Base-by-base conservation (phyloP, 179 eudicot genomes). In the Silene noctiflora region DNA sequence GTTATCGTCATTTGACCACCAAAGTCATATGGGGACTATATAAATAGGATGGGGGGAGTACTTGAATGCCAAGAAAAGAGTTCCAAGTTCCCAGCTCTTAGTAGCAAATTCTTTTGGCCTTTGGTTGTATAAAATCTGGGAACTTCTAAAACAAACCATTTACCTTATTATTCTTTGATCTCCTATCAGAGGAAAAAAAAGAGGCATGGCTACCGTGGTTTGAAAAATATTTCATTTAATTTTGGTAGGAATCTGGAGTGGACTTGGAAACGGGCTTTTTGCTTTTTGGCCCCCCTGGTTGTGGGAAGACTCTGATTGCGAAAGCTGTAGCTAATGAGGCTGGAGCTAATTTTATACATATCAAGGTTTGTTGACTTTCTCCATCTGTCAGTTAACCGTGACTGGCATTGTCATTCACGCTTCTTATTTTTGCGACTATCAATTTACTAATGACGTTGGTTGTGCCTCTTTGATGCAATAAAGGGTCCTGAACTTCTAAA, bases 221-320 rank as follows among this genome's bases (percentile, higher is more conserved):
- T 35, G 13, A 59, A 12, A 25, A 42, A 55, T 66, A 35, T 22
- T 9, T 35, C 35, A 35, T 66, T 60, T 35, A 6, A 61, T 17
- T 75, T 19, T 64, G 65, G 0, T 17, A 85, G 97, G 83, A 85
- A 39, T 76, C 83, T 56, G 93, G 95, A 73, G 78, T 90, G 59
- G 86, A 89, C 80, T 67, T 85, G 69, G 91, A 89, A 79, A 86
- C 90, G 5, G 98, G 98, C 21, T 84, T 94, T 86, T 85, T 94
- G 89, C 92, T 94, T 62, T 92, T 88, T 79, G 98, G 98, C 29
- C 98, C 98, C 65, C 98, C 98, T 56, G 98, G 98, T 73, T 94
- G 98, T 76, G 98, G 98, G 19, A 92, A 94, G 86, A 94, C 98
- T 51, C 87, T 92, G 77, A 92, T 94, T 84, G 98, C 97, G 42